phyloP scores from a whole-genome alignment of 2,329 filamentous ascomycete species.

The Aureobasidium uvarum region DNA sequence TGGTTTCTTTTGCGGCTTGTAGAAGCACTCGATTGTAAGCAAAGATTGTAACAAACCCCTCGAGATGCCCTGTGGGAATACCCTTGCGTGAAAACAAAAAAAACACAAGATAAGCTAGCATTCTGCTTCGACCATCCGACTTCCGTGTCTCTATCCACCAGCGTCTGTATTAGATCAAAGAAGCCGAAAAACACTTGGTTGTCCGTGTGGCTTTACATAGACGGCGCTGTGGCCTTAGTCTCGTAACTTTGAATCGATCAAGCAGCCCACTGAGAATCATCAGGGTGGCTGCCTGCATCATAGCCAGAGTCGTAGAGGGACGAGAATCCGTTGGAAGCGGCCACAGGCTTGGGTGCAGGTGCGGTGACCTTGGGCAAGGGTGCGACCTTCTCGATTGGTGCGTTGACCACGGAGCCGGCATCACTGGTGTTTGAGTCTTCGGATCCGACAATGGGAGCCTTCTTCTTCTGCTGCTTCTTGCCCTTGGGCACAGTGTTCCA shows the following conservation, averaged over 20 bases:
- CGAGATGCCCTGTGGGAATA: conserved; percentile 20
- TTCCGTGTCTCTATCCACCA: not conserved
- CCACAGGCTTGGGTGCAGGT: conserved; percentile 21
- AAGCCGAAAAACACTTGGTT: not conserved
- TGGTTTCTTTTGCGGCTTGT: not conserved
- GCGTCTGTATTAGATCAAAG: not conserved
- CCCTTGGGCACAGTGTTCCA: conserved; percentile 61
- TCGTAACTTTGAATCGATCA: not conserved
- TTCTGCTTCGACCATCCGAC: not conserved
- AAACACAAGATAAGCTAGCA: not conserved
- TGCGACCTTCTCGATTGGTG: conserved; percentile 24
- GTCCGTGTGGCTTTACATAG: not conserved
- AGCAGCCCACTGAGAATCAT: conserved; percentile 43
- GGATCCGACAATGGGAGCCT: conserved; percentile 29
- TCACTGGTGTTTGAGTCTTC: conserved; percentile 27
- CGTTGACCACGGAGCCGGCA: conserved; percentile 20
- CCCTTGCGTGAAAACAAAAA: conserved; percentile 8
- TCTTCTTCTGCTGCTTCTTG: conserved; percentile 57
- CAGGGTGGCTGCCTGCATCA: conserved; percentile 34
- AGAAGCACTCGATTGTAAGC: not conserved
- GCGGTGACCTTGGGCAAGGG: conserved; percentile 22
- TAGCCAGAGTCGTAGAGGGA: conserved; percentile 25
- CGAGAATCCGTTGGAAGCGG: conserved; percentile 28
- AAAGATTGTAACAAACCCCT: conserved; percentile 8
- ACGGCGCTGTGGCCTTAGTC: not conserved